These are phyloP conservation scores for Trichosporon sp. DNA, from an alignment of 1,284 basidiomycete species.

Conservation along the genomic window DNA sequence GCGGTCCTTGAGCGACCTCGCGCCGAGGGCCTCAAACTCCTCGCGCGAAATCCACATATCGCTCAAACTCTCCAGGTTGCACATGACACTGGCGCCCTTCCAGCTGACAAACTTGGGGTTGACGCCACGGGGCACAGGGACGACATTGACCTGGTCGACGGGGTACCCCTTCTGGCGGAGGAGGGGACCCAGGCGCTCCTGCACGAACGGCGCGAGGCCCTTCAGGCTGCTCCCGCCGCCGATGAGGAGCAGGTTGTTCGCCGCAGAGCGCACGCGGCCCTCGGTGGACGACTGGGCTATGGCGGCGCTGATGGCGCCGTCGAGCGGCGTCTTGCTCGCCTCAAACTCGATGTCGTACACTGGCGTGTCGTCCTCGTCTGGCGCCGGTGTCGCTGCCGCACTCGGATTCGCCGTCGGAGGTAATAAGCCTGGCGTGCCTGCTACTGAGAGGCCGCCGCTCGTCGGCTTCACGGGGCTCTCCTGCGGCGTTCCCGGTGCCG, in stretches of 20 bases:
- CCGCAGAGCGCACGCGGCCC: slow-evolving; percentile 82
- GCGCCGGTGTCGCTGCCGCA: slow-evolving; percentile 15
- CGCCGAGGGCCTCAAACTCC: slow-evolving; percentile 68
- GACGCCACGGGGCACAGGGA: slow-evolving; percentile 86
- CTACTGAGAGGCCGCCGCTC: neutral
- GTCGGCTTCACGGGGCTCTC: neutral
- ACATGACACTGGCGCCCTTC: slow-evolving; percentile 93
- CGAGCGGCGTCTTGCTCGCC: slow-evolving; percentile 83
- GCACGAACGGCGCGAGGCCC: slow-evolving; percentile 38
- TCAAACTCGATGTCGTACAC: slow-evolving; percentile 53
- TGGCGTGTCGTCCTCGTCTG: slow-evolving; percentile 14
- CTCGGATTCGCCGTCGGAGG: slow-evolving; percentile 12
- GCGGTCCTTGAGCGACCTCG: slow-evolving; percentile 51
- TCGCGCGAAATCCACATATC: slow-evolving; percentile 82
- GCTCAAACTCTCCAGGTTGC: slow-evolving; percentile 78
- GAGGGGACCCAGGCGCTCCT: slow-evolving; percentile 50
- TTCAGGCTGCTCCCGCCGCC: slow-evolving; percentile 64
- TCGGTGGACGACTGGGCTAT: slow-evolving; percentile 77
- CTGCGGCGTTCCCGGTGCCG: neutral
- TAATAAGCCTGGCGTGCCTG: slow-evolving; percentile 4
- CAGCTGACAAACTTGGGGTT: slow-evolving; percentile 84
- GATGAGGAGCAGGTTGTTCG: slow-evolving; percentile 80
- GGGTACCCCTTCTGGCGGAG: slow-evolving; percentile 80
- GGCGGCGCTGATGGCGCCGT: slow-evolving; percentile 89
- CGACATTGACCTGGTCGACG: slow-evolving; percentile 78